Evolutionary conservation across 345 rosid species (phyloP), one percentile per base, ranked within the genome.

Genomic region (Clarkia xantiana): DNA sequence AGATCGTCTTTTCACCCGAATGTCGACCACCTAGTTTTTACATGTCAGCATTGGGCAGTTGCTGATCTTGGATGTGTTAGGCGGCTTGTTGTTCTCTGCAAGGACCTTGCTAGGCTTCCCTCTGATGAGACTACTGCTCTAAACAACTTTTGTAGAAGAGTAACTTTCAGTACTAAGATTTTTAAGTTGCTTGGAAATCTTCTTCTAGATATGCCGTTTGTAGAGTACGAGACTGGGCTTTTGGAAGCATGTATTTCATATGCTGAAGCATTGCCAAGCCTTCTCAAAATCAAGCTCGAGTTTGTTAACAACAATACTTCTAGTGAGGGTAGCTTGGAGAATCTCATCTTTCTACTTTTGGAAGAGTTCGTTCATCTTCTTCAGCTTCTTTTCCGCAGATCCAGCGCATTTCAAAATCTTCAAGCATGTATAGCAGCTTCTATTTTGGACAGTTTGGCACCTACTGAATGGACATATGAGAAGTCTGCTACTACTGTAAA

Each of bases 311-410:
- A 65, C 53, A 42, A 50, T 58, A 62, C 70, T 71, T 62, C 67
- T 62, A 69, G 65, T 12, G 98, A 91, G 67, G 80, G 83, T 62
- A 76, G 69, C 66, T 69, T 74, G 55, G 98, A 86, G 75, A 74
- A 68, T 63, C 78, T 81, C 58, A 67, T 77, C 52, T 68, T 81
- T 48, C 71, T 62, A 42, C 64, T 84, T 29, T 56, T 79, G 68
- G 98, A 91, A 68, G 98, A 82, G 65, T 91, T 81, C 71, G 78
- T 86, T 62, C 81, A 68, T 64, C 78, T 86, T 62, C 75, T 78
- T 64, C 86, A 75, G 65, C 66, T 67, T 69, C 72, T 75, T 63
- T 86, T 78, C 69, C 61, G 87, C 70, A 71, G 71, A 64, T 67
- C 80, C 55, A 49, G 68, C 59, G 65, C 68, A 51, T 75, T 62